Base-by-base conservation (phyloP, 2,329 filamentous ascomycete species). In the Drechslera avenae region DNA sequence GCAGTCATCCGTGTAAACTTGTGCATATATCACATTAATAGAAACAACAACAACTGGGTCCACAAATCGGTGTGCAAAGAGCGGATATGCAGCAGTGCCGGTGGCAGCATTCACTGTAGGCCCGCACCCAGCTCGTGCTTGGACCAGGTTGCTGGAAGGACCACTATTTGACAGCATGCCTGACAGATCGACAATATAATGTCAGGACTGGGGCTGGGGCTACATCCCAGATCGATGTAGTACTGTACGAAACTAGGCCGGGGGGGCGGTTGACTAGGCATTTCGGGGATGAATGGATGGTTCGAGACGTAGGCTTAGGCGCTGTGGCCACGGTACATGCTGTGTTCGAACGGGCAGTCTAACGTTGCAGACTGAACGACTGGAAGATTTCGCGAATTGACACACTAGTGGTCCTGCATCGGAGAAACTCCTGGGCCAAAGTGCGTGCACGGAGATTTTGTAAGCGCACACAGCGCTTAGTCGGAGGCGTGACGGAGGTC, bases 141-240 rank as follows among this genome's bases (percentile, higher is more conserved):
- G 28, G 6, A 19, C 34, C 33, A 18, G 33, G 48, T 28, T 41
- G 23, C 48, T 39, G 33, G 36, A 28, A 17, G 31, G 14, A 28
- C 39, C 31, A 40, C 33, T 31, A 21, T 39, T 17, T 18, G 31
- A 35, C 48, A 47, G n/a, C 39, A 28, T 40, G 16, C n/a, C 43
- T 30, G 43, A 41, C 23, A 47, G 32, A 37, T 36, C 37, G 26
- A 42, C 32, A 26, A 36, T 30, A 14, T 31, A 6, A 16, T 18
- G 37, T 10, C 37, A 40, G 4, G 10, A 14, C 16, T 18, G 32
- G 19, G 10, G 18, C 19, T 18, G 32, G 19, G 46, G 48, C 36
- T 45, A 36, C 19, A 17, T 33, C 23, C 26, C 26, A 10, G 26
- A 10, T 28, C 9, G 26, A 28, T 28, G 26, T 8, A 10, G 23